Evolutionary conservation across 805 yeast genomes (phyloP), one percentile per base, ranked within the genome.

Genomic region (Yamadazyma laniorum): DNA sequence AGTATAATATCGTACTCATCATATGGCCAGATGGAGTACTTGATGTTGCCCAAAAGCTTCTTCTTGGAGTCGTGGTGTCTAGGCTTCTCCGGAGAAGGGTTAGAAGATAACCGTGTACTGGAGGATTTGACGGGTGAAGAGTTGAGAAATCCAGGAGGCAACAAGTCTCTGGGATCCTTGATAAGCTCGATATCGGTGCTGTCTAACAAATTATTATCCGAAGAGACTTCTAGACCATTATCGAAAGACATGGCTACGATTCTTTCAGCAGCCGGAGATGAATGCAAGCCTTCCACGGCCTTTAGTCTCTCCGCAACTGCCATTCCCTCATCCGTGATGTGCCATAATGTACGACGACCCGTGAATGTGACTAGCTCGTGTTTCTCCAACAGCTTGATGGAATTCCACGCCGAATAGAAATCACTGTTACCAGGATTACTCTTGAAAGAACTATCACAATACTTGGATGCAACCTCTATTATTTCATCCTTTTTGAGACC

Each of bases 391-490:
- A 82, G 79, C 43, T 82, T 82, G 25, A 82, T 65, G 6, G 86
- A 70, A 14, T 65, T 67, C 95, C 95, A 87, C 0, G 95, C 91
- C 1, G 87, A 77, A 52, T 84, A 79, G 49, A 72, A 75, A 35
- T 80, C 83, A 16, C 72, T 72, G 0, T 84, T 71, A 1, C 81
- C 62, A 1, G 85, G 79, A 51, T 82, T 82, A 0, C 77, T 45
- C 0, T 66, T 59, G 60, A 85, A 82, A 29, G 86, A 74, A 14
- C 69, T 56, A 38, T 78, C 79, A 39, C 83, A 76, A 52, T 64
- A 80, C 6, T 69, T 72, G 1, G 75, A 56, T 0, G 85, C 95
- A 13, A 56, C 49, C 7, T 67, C 51, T 2, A 75, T 63, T 5
- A 89, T 72, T 26, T 77, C 82, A 8, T 75, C 77, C 51, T 78